A percentile compares a stretch with the other conserved stretches of the same genome.
phyloP scores from a whole-genome alignment of 2,329 filamentous ascomycete species.

The Xylariaceae sp. region DNA sequence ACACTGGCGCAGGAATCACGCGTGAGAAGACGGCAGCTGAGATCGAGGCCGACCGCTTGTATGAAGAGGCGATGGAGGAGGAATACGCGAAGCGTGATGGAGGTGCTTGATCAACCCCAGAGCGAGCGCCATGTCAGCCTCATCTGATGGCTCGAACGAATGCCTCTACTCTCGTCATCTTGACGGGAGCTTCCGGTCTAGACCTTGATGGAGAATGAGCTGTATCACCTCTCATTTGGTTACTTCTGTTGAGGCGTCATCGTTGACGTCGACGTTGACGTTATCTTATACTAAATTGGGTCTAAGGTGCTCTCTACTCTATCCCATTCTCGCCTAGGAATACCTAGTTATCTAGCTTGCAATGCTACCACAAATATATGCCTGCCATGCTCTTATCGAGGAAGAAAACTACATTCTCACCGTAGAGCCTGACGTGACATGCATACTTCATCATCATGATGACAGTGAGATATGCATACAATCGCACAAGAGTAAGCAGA shows the following conservation, averaged over 20 bases:
- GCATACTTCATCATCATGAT: constrained; percentile 2
- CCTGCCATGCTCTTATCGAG: constrained; percentile 4
- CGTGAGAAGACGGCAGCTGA: constrained; percentile 57
- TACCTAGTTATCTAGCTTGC: background rate
- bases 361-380: background rate
- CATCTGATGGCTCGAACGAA: background rate
- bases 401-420: background rate
- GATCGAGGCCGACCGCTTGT: constrained; percentile 55
- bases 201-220: background rate
- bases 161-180: background rate
- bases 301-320: background rate
- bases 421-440: constrained; percentile 11
- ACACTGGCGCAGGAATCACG: constrained; percentile 56
- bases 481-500: background rate
- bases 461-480: constrained; percentile 8
- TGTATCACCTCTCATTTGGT: background rate
- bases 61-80: constrained; percentile 62
- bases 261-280: background rate
- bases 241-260: background rate
- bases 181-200: background rate
- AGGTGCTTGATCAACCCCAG: constrained; percentile 47
- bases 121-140: background rate
- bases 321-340: background rate
- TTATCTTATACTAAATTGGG: background rate
- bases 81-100: constrained; percentile 63